These are phyloP conservation scores for Alternaria alternata DNA, from an alignment of 2,329 filamentous ascomycete species.

Conservation along the genomic window DNA sequence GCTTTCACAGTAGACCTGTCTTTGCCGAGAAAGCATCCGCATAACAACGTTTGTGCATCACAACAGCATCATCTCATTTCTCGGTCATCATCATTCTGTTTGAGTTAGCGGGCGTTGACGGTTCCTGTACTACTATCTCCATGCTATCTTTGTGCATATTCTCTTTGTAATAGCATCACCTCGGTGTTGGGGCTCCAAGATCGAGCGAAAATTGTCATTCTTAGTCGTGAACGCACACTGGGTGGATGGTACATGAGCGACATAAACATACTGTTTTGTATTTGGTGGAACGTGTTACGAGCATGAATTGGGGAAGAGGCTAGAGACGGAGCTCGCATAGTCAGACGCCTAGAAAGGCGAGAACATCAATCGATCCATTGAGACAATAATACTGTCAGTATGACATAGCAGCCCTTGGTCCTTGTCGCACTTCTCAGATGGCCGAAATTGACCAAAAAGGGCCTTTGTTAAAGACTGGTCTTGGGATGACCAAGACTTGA, in stretches of 20 bases:
- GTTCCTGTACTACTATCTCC: not conserved
- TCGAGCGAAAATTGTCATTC: not conserved
- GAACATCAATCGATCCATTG: not conserved
- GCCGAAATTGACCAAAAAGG: not conserved
- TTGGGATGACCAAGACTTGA: not conserved
- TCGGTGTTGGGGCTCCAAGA: conserved; percentile 6
- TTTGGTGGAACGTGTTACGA: not conserved
- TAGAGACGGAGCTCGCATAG: not conserved
- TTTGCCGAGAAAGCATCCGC: not conserved
- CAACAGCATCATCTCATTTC: not conserved
- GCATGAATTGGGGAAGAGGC: not conserved
- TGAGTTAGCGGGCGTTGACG: not conserved
- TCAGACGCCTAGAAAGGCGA: not conserved
- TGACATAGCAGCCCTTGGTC: not conserved
- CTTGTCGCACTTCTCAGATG: not conserved
- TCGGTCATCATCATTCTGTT: not conserved
- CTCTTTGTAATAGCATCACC: conserved; percentile 1
- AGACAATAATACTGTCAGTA: not conserved
- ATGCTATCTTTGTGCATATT: not conserved
- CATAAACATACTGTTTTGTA: not conserved
- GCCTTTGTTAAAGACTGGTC: not conserved
- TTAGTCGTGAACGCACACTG: not conserved
- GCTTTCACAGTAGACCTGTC: conserved; percentile 11
- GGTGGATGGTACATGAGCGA: not conserved
- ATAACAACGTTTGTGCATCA: not conserved